Evolutionary conservation across 257 asterid species (phyloP).

Genomic region (Avicennia marina): DNA sequence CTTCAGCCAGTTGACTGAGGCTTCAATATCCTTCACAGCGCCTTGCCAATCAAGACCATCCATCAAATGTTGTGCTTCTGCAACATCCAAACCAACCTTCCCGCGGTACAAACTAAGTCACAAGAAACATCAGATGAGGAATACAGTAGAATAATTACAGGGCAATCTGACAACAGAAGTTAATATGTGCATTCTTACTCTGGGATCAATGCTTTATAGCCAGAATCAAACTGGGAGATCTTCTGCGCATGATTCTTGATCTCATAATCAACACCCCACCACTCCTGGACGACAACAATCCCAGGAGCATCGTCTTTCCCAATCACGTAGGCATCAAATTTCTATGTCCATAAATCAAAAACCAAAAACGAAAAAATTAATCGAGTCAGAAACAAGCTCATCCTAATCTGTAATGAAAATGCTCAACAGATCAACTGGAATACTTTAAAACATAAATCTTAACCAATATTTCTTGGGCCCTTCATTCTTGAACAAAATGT

Average conservation of each 20-base stretch:
- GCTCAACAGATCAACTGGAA: not conserved
- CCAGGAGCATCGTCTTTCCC: conserved; percentile 98
- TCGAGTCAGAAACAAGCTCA: not conserved
- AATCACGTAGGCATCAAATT: conserved; percentile 85
- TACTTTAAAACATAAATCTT: not conserved
- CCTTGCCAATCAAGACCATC: conserved; percentile 97
- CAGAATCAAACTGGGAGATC: conserved; percentile 71
- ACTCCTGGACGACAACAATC: conserved; percentile 90
- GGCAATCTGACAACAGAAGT: not conserved
- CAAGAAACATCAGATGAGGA: conserved; percentile 10
- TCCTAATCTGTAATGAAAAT: not conserved
- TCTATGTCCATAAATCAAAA: conserved; percentile 29
- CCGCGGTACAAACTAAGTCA: conserved; percentile 79
- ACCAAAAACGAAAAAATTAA: not conserved
- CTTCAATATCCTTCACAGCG: conserved; percentile 89
- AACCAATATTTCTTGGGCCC: not conserved
- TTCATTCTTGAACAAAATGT: not conserved
- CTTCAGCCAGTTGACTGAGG: conserved; percentile 90
- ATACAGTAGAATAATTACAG: not conserved
- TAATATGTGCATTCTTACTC: conserved; percentile 52
- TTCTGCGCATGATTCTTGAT: conserved; percentile 93
- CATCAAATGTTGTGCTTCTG: conserved; percentile 98
- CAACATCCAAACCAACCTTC: conserved; percentile 90
- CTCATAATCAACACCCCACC: conserved; percentile 99
- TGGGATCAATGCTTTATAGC: conserved; percentile 87